These are phyloP conservation scores for Canna indica DNA, from an alignment of 176 grass and related monocot species.

Conservation along the genomic window DNA sequence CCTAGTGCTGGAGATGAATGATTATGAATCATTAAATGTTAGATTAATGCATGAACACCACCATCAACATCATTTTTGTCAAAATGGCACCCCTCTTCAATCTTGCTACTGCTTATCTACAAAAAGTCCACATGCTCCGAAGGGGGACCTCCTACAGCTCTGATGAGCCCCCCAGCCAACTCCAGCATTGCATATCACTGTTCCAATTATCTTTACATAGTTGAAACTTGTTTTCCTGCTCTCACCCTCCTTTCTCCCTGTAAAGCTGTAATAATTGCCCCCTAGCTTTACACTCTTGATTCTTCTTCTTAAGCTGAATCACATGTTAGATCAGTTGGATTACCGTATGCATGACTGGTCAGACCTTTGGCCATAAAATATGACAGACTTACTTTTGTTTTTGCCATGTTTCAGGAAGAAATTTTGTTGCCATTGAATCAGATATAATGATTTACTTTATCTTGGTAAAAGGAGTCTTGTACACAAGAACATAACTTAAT, in stretches of 20 bases:
- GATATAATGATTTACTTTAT: no score
- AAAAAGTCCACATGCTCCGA: background rate
- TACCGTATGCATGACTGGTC: no score
- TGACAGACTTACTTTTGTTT: no score
- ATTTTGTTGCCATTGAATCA: no score
- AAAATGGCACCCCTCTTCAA: background rate
- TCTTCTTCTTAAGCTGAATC: no score
- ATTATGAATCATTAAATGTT: background rate
- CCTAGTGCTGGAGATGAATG: background rate
- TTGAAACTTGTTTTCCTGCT: background rate
- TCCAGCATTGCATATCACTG: conserved; percentile 1
- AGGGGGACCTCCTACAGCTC: background rate
- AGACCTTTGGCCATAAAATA: no score
- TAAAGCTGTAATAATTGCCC: background rate
- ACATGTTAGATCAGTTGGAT: no score
- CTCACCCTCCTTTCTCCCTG: background rate
- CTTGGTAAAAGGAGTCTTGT: no score
- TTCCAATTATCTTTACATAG: background rate
- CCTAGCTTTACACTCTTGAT: background rate
- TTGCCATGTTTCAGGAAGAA: no score
- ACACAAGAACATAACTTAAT: no score
- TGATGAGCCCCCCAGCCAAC: background rate
- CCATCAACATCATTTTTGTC: background rate
- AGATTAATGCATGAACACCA: background rate
- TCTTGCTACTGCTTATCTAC: background rate